Conservation (phyloP, 2,329 filamentous ascomycete genomes). For the Thielaviopsis ethacetica region DNA sequence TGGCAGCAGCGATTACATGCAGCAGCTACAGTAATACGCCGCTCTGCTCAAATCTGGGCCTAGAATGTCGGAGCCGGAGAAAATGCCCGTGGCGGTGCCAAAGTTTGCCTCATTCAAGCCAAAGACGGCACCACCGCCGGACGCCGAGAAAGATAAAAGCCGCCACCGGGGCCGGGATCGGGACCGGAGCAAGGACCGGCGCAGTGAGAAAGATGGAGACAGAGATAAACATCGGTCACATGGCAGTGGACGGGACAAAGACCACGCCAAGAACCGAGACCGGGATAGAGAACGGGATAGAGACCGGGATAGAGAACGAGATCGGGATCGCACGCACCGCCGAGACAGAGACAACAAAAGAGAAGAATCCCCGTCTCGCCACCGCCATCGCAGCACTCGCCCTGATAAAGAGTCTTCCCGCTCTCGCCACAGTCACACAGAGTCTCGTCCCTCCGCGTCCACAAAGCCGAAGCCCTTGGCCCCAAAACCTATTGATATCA, state of each 20-base stretch:
- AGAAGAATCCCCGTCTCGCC: neutral
- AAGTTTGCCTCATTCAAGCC: slow-evolving; percentile 59
- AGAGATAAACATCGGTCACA: neutral
- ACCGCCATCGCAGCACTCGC: neutral
- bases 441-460: neutral
- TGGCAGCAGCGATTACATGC: neutral
- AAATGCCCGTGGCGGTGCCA: slow-evolving; percentile 29
- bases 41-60: neutral
- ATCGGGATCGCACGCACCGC: neutral
- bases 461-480: neutral
- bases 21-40: neutral
- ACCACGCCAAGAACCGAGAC: slow-evolving; percentile 7
- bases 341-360: neutral
- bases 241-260: neutral
- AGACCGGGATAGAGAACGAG: neutral
- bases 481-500: neutral
- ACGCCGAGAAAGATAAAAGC: neutral
- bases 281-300: neutral
- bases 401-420: neutral
- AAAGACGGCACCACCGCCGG: neutral
- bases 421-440: neutral
- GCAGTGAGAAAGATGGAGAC: neutral
- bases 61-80: slow-evolving; percentile 18
- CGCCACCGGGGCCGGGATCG: neutral
- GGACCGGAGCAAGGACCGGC: slow-evolving; percentile 8